phyloP scores from a whole-genome alignment of 1,284 basidiomycete species.

The Rhodotorula sp. region DNA sequence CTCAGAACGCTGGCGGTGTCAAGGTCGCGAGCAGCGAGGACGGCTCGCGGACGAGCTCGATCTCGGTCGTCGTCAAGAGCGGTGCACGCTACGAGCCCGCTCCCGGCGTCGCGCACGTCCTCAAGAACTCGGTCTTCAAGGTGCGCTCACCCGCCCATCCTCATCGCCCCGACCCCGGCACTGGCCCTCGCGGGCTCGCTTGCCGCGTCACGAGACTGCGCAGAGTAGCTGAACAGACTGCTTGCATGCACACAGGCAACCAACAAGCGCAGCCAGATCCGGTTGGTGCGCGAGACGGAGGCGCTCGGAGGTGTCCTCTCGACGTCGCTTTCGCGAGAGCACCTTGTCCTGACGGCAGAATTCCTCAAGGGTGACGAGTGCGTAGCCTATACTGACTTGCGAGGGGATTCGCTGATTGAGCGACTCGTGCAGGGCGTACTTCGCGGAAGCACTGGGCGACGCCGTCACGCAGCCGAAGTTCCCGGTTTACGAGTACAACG shows the following conservation, averaged over 20 bases:
- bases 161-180: background rate
- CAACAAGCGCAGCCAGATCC: constrained; percentile 78
- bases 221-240: background rate
- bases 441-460: constrained; percentile 79
- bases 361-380: constrained; percentile 96
- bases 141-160: constrained; percentile 53
- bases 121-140: constrained; percentile 98
- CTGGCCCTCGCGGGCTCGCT: background rate
- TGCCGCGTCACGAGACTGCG: background rate
- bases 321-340: constrained; percentile 79
- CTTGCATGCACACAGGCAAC: constrained; percentile 61
- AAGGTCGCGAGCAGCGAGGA: constrained; percentile 80
- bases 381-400: constrained; percentile 46
- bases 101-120: constrained; percentile 80
- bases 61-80: constrained; percentile 87
- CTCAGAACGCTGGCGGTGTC: constrained; percentile 68
- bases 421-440: constrained; percentile 66
- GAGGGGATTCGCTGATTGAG: background rate
- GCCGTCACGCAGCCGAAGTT: constrained; percentile 78
- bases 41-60: constrained; percentile 70
- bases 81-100: constrained; percentile 81
- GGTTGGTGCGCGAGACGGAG: constrained; percentile 87
- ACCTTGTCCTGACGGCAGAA: constrained; percentile 88
- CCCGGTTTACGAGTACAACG: constrained; percentile 78
- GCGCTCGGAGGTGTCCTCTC: constrained; percentile 91